phyloP scores from a whole-genome alignment of 139 green algal genomes.

The Eudorina sp. region DNA sequence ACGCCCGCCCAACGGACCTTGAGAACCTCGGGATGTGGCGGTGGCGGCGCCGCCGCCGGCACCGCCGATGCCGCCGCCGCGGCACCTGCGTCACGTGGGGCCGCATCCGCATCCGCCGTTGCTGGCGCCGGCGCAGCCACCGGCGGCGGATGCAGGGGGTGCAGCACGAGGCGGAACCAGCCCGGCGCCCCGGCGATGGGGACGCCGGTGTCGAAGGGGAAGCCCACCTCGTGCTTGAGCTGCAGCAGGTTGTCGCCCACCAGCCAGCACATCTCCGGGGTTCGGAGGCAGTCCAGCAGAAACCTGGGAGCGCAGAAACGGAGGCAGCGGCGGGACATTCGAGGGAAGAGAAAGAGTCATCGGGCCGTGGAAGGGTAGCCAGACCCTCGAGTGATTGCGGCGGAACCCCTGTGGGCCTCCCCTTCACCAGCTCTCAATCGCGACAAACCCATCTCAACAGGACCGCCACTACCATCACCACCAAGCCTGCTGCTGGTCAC shows the following conservation, averaged over 20 bases:
- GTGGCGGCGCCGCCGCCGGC: not conserved
- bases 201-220: conserved; percentile 36
- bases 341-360: too few species aligned
- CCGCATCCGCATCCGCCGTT: not conserved
- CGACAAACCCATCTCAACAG: too few species aligned
- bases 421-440: too few species aligned
- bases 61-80: not conserved
- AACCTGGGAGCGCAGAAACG: too few species aligned
- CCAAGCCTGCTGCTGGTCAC: too few species aligned
- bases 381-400: too few species aligned
- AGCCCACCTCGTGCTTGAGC: conserved; percentile 41
- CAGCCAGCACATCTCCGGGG: conserved; percentile 29
- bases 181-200: not conserved
- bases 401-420: too few species aligned
- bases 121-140: not conserved
- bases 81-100: not conserved
- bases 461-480: too few species aligned
- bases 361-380: too few species aligned
- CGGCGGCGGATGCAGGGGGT: not conserved
- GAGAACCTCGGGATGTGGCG: not conserved
- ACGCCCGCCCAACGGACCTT: conserved; percentile 38
- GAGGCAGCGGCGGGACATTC: too few species aligned
- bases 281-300: conserved; percentile 34
- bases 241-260: conserved; percentile 43
- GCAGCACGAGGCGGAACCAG: conserved; percentile 45